Percentiles rank a stretch among this genome's conserved stretches.
Conservation (phyloP, 2,329 filamentous ascomycete genomes). For the Magnaporthiopsis incrustans region DNA sequence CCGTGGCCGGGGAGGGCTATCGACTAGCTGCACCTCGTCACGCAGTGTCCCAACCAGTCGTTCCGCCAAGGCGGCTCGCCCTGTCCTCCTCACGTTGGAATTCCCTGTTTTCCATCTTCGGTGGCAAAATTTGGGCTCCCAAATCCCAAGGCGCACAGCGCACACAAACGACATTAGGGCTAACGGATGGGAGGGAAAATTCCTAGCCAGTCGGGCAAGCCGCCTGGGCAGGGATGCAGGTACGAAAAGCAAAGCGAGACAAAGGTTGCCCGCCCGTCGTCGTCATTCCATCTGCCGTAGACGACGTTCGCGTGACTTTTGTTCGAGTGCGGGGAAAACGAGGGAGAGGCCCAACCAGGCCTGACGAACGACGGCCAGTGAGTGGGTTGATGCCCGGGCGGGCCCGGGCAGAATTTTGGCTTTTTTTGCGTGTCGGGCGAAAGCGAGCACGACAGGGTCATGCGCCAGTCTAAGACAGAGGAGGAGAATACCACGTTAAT, state of each 20-base stretch:
- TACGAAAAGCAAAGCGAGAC: background rate
- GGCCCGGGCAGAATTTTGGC: too few species aligned
- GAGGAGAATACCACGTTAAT: too few species aligned
- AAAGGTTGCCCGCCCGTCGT: background rate
- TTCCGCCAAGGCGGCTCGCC: background rate
- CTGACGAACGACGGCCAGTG: too few species aligned
- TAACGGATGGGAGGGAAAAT: background rate
- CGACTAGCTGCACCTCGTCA: too few species aligned
- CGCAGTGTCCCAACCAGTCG: too few species aligned
- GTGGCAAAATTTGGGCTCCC: background rate
- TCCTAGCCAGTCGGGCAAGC: background rate
- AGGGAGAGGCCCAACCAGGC: background rate
- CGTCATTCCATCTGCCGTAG: background rate
- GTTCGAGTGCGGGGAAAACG: background rate
- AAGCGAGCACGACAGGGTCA: too few species aligned
- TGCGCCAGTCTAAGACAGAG: too few species aligned
- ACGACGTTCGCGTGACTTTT: background rate
- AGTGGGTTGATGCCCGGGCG: background rate
- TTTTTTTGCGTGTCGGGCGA: too few species aligned
- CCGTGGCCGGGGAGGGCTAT: background rate
- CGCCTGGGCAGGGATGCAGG: background rate
- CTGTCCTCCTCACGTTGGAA: background rate
- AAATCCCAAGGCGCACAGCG: background rate
- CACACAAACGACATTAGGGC: background rate
- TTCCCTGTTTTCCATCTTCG: background rate